phyloP scores from a whole-genome alignment of 805 yeast genomes.

The Nematodospora valgi region DNA sequence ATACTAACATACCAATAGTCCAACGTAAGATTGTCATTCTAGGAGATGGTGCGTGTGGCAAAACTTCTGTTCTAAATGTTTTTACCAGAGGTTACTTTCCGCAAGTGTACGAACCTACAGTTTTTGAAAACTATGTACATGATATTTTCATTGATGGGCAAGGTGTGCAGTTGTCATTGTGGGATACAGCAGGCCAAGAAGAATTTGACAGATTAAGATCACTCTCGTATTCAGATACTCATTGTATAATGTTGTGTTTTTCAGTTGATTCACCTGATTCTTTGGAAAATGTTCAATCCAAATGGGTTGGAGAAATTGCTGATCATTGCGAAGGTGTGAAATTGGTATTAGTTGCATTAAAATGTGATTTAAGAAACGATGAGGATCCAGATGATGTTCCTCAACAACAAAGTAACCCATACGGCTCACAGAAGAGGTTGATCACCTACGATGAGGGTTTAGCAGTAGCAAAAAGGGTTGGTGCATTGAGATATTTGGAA shows the following conservation, averaged over 20 bases:
- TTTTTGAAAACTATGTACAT: conserved; percentile 94
- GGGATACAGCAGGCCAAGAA: conserved; percentile 99
- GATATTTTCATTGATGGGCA: conserved; percentile 94
- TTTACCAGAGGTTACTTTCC: conserved; percentile 98
- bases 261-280: conserved; percentile 94
- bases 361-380: conserved; percentile 82
- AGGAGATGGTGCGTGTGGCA: conserved; percentile 99
- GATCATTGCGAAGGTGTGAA: conserved; percentile 97
- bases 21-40: conserved; percentile 90
- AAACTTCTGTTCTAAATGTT: conserved; percentile 89
- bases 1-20: conserved; percentile 33
- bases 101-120: conserved; percentile 97
- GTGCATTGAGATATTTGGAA: conserved; percentile 91
- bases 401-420: conserved; percentile 32
- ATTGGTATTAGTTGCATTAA: conserved; percentile 87
- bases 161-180: conserved; percentile 84
- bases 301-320: conserved; percentile 96
- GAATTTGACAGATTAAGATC: conserved; percentile 95
- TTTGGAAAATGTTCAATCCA: conserved; percentile 87
- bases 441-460: conserved; percentile 93
- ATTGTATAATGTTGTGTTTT: conserved; percentile 94
- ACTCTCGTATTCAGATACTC: conserved; percentile 90
- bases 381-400: conserved; percentile 39
- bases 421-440: conserved; percentile 45
- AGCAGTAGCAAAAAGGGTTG: conserved; percentile 86